Evolutionary conservation across 2,329 filamentous ascomycete genomes (phyloP).

Genomic region (Fusarium robinianum): DNA sequence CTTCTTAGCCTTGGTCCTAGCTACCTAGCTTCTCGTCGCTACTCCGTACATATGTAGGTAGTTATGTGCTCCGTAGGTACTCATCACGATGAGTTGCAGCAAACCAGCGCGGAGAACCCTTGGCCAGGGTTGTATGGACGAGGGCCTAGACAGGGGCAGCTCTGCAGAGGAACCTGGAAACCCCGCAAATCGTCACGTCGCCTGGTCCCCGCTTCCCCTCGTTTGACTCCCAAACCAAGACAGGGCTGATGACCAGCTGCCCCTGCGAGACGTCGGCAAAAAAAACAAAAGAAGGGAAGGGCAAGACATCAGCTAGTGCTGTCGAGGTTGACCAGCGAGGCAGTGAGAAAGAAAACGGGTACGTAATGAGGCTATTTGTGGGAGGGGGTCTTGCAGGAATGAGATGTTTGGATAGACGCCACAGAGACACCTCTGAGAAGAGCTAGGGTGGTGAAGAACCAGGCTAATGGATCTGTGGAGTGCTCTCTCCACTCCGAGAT

Average conservation of each 20-base stretch:
- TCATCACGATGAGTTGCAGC: constrained; percentile 28
- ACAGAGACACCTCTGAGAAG: too few relatives aligned
- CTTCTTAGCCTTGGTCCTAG: not conserved
- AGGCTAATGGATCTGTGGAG: too few relatives aligned
- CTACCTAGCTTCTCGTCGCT: too few relatives aligned
- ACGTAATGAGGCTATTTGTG: constrained; percentile 29
- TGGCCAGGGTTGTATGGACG: too few relatives aligned
- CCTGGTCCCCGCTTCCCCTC: constrained; percentile 25
- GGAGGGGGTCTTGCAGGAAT: constrained; percentile 1
- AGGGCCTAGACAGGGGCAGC: constrained; percentile 11
- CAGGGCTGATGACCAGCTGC: constrained; percentile 21
- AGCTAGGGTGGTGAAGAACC: constrained; percentile 6
- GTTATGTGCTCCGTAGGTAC: too few relatives aligned
- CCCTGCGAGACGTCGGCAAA: constrained; percentile 5
- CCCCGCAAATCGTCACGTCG: constrained; percentile 25
- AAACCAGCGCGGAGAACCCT: too few relatives aligned
- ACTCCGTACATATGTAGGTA: too few relatives aligned
- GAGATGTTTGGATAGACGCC: constrained; percentile 26
- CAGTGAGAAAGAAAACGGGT: constrained; percentile 10
- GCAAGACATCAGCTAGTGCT: constrained; percentile 10
- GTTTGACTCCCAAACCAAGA: constrained; percentile 29
- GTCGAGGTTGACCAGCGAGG: not conserved
- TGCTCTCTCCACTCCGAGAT: constrained; percentile 27
- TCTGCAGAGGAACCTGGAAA: constrained; percentile 16
- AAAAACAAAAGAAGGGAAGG: too few relatives aligned